These are phyloP conservation scores for Leptographium wingfieldii DNA, from an alignment of 2,329 filamentous ascomycete genomes.

Conservation along the genomic window DNA sequence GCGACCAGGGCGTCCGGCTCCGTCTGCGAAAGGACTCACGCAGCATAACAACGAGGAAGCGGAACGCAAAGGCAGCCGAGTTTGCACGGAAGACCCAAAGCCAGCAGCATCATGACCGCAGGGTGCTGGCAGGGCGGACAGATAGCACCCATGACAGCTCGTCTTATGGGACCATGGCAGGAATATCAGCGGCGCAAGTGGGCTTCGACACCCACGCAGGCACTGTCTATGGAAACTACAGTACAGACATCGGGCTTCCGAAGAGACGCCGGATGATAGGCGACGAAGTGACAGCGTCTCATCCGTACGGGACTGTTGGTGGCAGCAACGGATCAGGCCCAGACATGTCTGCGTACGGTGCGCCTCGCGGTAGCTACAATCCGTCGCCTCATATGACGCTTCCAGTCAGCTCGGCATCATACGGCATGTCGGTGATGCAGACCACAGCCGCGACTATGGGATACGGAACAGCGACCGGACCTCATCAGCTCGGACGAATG, in stretches of 20 bases:
- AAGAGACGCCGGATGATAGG: slow-evolving; percentile 9
- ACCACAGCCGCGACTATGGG: background rate
- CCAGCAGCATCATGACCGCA: slow-evolving; percentile 2
- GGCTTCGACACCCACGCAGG: slow-evolving; percentile 3
- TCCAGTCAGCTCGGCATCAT: slow-evolving; percentile 8
- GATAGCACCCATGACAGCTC: background rate
- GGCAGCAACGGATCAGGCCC: background rate
- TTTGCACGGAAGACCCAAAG: slow-evolving; percentile 12
- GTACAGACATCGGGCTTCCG: background rate
- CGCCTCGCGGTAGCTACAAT: slow-evolving; percentile 3
- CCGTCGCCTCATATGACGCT: slow-evolving; percentile 1
- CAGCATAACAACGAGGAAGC: slow-evolving; percentile 36
- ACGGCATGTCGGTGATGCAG: slow-evolving; percentile 2
- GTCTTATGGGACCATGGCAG: slow-evolving; percentile 4
- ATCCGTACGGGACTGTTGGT: background rate
- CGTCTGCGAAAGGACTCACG: slow-evolving; percentile 73
- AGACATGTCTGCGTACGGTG: slow-evolving; percentile 4
- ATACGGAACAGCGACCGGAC: background rate
- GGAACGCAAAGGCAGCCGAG: slow-evolving; percentile 21
- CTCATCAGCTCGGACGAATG: slow-evolving; percentile 7
- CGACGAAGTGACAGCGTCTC: slow-evolving; percentile 1
- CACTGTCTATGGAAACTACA: slow-evolving; percentile 2
- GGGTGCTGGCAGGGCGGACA: background rate
- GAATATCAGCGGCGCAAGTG: background rate
- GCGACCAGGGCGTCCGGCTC: slow-evolving; percentile 75